Conservation (phyloP, 148 eudicot genomes). For the Gaultheria prostrata region DNA sequence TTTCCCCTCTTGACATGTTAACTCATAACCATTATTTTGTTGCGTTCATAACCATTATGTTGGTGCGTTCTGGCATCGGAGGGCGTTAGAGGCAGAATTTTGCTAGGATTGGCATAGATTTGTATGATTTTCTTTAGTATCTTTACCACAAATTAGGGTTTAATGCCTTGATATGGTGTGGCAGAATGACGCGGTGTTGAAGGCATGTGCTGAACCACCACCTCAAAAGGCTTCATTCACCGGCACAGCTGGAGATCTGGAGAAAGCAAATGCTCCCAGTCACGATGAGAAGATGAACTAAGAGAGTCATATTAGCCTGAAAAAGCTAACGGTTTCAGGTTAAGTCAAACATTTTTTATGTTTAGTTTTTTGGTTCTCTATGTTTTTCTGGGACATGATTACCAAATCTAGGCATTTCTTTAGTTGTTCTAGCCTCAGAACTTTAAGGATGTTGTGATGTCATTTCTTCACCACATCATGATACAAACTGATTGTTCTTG, state of each 20-base stretch:
- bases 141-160: not conserved
- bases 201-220: conserved; percentile 25
- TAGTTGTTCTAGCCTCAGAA: not conserved
- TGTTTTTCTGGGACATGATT: conserved; percentile 7
- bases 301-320: conserved; percentile 6
- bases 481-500: not conserved
- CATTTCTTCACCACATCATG: not conserved
- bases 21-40: not conserved
- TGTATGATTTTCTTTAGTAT: not conserved
- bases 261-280: conserved; percentile 1
- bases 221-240: conserved; percentile 13
- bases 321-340: conserved; percentile 4
- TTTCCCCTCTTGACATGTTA: not conserved
- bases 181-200: conserved; percentile 34
- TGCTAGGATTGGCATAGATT: not conserved
- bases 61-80: not conserved
- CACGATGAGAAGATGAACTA: not conserved
- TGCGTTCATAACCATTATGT: not conserved
- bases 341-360: not conserved
- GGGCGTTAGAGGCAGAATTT: not conserved
- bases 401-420: not conserved
- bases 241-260: conserved; percentile 13
- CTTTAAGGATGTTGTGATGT: not conserved
- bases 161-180: conserved; percentile 4
- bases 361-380: not conserved